These are phyloP conservation scores for Terfezia claveryi DNA, from an alignment of 495 filamentous ascomycete genomes.

Conservation along the genomic window DNA sequence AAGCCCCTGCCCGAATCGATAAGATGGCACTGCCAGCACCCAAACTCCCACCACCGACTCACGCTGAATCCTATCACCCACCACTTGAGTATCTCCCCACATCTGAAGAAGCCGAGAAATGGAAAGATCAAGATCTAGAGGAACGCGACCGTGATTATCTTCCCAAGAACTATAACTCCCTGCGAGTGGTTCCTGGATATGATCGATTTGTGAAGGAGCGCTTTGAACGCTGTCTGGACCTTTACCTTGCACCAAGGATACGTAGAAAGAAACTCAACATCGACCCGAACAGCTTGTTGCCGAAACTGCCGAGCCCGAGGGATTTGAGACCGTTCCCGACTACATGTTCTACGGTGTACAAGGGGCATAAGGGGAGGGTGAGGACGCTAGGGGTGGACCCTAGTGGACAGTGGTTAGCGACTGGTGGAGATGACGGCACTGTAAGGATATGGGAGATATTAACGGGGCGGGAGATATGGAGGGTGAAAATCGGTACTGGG, in stretches of 20 bases:
- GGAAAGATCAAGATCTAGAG: slow-evolving; percentile 73
- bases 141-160: slow-evolving; percentile 79
- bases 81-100: slow-evolving; percentile 84
- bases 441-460: slow-evolving; percentile 77
- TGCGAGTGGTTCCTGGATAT: slow-evolving; percentile 86
- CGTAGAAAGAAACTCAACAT: slow-evolving; percentile 89
- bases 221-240: slow-evolving; percentile 84
- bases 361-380: slow-evolving; percentile 75
- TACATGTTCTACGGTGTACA: slow-evolving; percentile 57
- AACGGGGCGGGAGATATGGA: slow-evolving; percentile 77
- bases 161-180: slow-evolving; percentile 53
- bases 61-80: slow-evolving; percentile 92
- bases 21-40: slow-evolving; percentile 97
- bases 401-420: slow-evolving; percentile 55
- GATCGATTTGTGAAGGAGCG: slow-evolving; percentile 77
- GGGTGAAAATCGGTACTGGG: slow-evolving; percentile 49
- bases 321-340: slow-evolving; percentile 90
- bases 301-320: slow-evolving; percentile 83
- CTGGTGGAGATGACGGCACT: slow-evolving; percentile 83
- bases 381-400: slow-evolving; percentile 62
- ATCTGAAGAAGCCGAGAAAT: slow-evolving; percentile 60
- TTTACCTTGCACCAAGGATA: slow-evolving; percentile 83
- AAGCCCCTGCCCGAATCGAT: slow-evolving; percentile 48
- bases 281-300: slow-evolving; percentile 77
- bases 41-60: slow-evolving; percentile 79